phyloP scores from a whole-genome alignment of 2,329 filamentous ascomycete genomes.

The Tolypocladium paradoxum region DNA sequence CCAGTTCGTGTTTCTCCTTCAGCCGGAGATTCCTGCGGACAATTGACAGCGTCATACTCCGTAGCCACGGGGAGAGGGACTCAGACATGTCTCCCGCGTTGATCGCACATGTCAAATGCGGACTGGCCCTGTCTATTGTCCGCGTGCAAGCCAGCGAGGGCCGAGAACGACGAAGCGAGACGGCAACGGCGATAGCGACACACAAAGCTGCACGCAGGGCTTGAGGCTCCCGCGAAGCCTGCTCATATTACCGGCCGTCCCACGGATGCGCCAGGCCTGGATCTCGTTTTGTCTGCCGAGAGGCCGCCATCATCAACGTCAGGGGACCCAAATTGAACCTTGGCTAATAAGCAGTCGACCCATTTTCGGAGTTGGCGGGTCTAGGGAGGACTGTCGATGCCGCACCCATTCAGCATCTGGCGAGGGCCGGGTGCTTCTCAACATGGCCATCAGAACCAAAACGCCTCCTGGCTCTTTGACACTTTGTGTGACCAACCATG shows the following conservation, averaged over 20 bases:
- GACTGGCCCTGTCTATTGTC: background rate
- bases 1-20: constrained; percentile 13
- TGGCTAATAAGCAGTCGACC: background rate
- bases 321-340: background rate
- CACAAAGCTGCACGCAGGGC: background rate
- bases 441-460: background rate
- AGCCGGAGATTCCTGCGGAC: background rate
- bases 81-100: background rate
- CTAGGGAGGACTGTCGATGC: background rate
- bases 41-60: background rate
- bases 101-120: background rate
- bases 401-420: background rate
- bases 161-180: background rate
- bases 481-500: background rate
- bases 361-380: background rate
- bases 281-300: background rate
- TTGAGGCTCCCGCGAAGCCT: background rate
- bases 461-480: background rate
- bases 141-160: background rate
- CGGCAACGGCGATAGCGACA: background rate
- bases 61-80: background rate
- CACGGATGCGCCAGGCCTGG: background rate
- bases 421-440: background rate
- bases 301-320: background rate
- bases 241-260: background rate